Evolutionary conservation across 2,329 filamentous ascomycete genomes (phyloP), one percentile per base, ranked within the genome.

Genomic region (Aspergillus fumigatus): DNA sequence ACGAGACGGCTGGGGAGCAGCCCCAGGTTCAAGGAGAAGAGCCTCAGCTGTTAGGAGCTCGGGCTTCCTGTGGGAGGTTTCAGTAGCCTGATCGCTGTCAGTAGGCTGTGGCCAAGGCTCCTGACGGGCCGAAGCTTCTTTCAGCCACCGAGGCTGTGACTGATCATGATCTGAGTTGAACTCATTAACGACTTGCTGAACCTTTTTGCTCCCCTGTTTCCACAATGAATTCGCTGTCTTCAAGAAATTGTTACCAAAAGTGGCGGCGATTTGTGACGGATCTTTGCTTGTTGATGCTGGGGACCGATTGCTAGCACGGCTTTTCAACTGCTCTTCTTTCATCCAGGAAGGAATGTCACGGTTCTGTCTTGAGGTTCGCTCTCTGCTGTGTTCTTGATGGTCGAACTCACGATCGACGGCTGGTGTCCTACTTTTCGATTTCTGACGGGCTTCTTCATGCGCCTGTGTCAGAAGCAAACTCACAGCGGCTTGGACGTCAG

Each of bases 211-310:
- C 0, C 93, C 87, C 3, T 89, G 90, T 71, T 96, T 99, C 94
- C 94, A 99, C 0, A 97, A 77, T 0, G 90, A 93, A 63, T 95
- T 96, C 1, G 94, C 94, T 2, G 92, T 94, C 72, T 99, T 99
- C 73, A 97, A 86, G 11, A 99, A 75, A 59, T 83, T 95, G 48
- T 79, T 90, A 0, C 94, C 90, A 68, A 97, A 81, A 35, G 92
- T 88, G 5, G 90, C 86, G 2, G 93, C 93, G 47, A 88, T 83
- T 67, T 93, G 91, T 17, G 90, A 80, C 55, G 96, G 81, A 65
- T 97, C 93, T 53, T 81, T 85, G 1, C 92, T 89, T 7, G 73
- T 78, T 47, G 75, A 75, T 9, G 79, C 80, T n/a, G 69, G 69
- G 21, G 67, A 69, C 50, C 68, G 62, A 55, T 65, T 72, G 52